Evolutionary conservation across 306 rosid species (phyloP).

Genomic region (Prunus armeniaca): DNA sequence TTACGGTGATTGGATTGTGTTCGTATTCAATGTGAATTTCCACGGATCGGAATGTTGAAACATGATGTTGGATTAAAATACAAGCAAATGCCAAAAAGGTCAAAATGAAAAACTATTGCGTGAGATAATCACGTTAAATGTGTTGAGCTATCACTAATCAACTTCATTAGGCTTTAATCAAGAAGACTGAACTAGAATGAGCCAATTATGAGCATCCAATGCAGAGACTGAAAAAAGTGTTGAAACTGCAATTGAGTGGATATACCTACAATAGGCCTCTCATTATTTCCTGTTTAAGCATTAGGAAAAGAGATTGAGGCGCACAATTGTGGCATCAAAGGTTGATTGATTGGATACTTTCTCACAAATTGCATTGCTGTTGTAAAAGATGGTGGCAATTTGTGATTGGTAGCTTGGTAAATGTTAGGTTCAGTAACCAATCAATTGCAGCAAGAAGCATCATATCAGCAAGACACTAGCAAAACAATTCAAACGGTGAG

Average conservation of each 20-base stretch:
- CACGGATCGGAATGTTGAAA: background rate
- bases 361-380: background rate
- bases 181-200: no score
- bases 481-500: background rate
- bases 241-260: background rate
- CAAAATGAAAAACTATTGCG: background rate
- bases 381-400: background rate
- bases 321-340: no score
- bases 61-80: background rate
- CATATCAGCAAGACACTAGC: background rate
- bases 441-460: background rate
- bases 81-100: background rate
- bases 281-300: no score
- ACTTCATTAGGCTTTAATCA: background rate
- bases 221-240: background rate
- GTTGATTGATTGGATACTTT: no score
- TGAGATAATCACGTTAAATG: background rate
- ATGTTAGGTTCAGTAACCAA: background rate
- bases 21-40: no score
- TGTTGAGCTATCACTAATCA: conserved; percentile 2
- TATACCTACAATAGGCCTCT: background rate
- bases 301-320: background rate
- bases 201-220: background rate
- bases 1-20: no score
- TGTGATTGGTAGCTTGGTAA: background rate